Evolutionary conservation across 805 yeast genomes (phyloP), one percentile per base, ranked within the genome.

Genomic region (Yamadazyma laniorum): DNA sequence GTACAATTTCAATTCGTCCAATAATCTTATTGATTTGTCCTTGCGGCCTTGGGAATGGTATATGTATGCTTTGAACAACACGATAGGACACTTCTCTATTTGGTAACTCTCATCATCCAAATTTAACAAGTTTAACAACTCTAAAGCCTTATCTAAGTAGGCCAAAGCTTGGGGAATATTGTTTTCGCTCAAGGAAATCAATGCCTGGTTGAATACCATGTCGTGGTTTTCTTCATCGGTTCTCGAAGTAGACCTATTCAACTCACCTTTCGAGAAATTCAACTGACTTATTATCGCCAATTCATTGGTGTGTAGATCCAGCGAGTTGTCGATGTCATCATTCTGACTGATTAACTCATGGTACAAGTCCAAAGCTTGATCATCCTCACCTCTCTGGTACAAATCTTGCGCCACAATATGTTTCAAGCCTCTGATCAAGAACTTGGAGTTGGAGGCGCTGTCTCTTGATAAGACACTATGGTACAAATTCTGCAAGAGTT

Each of bases 211-310:
- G 65, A 80, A 83, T 4, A 69, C 52, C 37, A 69, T 68, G 51
- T 84, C 91, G 51, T 82, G 81, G 6, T 43, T 49, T n/a, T 12
- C 22, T 21, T 33, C 38, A 7, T 25, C 25, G 2, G 28, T 14
- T 14, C 18, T 18, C 14, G 28, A 16, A 16, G 38, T 38, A 3
- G 44, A 37, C 12, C 23, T 22, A 12, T 28, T 30, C 15, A 25
- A 14, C 22, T 41, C 28, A 25, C 34, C 34, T 18, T 21, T 37
- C 15, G 36, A 35, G 21, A 37, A 32, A 27, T 57, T 58, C 16
- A 59, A 54, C 52, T 77, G 85, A 8, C 85, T 77, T 17, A 76
- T 59, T n/a, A 79, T 70, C 3, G 90, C 88, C 42, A 82, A 70
- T 56, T 82, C 85, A 53, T 84, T 84, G 30, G 80, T 81, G 19